Base-by-base conservation (phyloP, 371 early-diverging fungal species). In the Rhizopus arrhizus region DNA sequence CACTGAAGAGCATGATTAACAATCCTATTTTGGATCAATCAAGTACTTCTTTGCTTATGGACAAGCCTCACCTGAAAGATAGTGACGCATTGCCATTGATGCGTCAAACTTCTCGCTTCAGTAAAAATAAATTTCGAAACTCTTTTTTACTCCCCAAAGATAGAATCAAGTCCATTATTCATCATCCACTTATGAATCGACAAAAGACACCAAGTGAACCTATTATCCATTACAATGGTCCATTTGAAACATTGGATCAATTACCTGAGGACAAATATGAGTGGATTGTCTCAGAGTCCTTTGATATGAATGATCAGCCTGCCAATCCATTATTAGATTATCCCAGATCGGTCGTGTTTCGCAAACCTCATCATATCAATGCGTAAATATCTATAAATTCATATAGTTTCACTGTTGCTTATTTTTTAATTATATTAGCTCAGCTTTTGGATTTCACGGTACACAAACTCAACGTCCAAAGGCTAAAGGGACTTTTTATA, bases 151-250 rank as follows among this genome's bases (percentile, higher is more conserved):
- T 15, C n/a, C 16, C 13, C 9, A 48, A 48, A 10, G 8, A 48
- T 9, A 29, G 10, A n/a, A 2, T 28, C 29, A 29, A 48, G 15
- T 43, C 65, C 53, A 7, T 47, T 56, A 33, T 59, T 52, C 48
- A 16, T 29, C 29, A 54, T 34, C 33, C 55, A 56, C 3, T 43
- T 9, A 53, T 57, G 16, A 56, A 63, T 35, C 43, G 46, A 22
- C 38, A 47, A 36, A 45, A 22, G n/a, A 28, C 55, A 45, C 45
- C 53, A 46, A 57, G 52, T 8, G 74, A 70, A 15, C 77, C 80
- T 1, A 56, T 73, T 5, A 57, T 79, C 1, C 71, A 79, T 45
- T 76, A 79, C 46, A 76, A 79, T 56, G 80, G 80, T 0, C 69
- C 71, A 0, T 62, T 40, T 12, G 73, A 76, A 28, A 76, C 75